These are phyloP conservation scores for Suhomyces kilbournensis DNA, from an alignment of 805 yeast genomes.

Conservation along the genomic window DNA sequence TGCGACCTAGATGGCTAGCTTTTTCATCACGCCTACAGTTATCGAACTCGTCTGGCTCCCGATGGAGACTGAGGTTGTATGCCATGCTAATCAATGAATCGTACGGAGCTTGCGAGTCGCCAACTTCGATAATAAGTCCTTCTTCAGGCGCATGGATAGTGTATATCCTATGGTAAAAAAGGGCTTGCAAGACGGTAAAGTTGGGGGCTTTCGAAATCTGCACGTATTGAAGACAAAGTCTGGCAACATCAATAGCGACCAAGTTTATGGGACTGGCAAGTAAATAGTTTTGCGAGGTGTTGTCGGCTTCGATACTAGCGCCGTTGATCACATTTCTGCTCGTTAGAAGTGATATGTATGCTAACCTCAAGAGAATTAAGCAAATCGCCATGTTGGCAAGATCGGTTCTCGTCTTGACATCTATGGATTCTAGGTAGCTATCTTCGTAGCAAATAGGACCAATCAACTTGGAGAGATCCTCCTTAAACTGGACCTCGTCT, in stretches of 20 bases:
- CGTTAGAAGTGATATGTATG: slow-evolving; percentile 35
- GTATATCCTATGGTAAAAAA: slow-evolving; percentile 9
- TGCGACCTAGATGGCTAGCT: slow-evolving; percentile 50
- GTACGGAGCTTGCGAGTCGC: slow-evolving; percentile 8
- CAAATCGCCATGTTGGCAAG: slow-evolving; percentile 32
- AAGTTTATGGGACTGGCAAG: slow-evolving; percentile 20
- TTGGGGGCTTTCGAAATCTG: slow-evolving; percentile 11
- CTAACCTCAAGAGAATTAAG: slow-evolving; percentile 30
- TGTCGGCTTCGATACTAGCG: slow-evolving; percentile 16
- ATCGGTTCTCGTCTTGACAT: slow-evolving; percentile 29
- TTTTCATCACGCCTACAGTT: slow-evolving; percentile 28
- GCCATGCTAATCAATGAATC: slow-evolving; percentile 18
- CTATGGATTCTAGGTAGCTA: slow-evolving; percentile 18
- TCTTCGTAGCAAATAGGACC: slow-evolving; percentile 31
- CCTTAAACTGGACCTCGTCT: slow-evolving; percentile 53
- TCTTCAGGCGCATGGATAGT: slow-evolving; percentile 12
- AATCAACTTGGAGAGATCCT: slow-evolving; percentile 42
- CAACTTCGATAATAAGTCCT: slow-evolving; percentile 13
- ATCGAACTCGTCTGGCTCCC: slow-evolving; percentile 19
- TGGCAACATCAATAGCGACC: slow-evolving; percentile 17
- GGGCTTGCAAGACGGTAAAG: slow-evolving; percentile 11
- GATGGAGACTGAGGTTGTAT: slow-evolving; percentile 19
- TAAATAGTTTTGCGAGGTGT: slow-evolving; percentile 15
- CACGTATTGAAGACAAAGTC: slow-evolving; percentile 20
- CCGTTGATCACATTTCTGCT: slow-evolving; percentile 27